Percentiles rank a stretch among this genome's conserved stretches.
phyloP scores from a whole-genome alignment of 139 green algal genomes.

The Closterium sp. region DNA sequence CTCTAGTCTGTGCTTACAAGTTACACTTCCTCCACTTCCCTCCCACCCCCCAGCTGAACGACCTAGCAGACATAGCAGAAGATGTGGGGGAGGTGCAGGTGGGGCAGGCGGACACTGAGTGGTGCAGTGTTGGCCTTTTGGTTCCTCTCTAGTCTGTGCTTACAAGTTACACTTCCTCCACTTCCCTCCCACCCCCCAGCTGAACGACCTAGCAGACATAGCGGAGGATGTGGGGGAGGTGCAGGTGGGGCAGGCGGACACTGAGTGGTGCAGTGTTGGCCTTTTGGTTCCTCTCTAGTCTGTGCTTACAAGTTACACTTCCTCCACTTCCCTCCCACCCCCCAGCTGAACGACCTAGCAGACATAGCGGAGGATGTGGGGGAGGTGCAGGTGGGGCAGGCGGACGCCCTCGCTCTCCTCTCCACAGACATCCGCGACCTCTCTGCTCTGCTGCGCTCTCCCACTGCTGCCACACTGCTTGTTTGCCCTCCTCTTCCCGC shows the following conservation, averaged over 20 bases:
- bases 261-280: background rate
- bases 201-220: constrained; percentile 36
- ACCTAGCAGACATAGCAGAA: constrained; percentile 28
- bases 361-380: constrained; percentile 20
- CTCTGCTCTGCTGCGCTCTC: too few relatives aligned
- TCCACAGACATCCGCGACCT: too few relatives aligned
- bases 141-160: too few relatives aligned
- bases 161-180: too few relatives aligned
- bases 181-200: constrained; percentile 1
- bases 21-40: too few relatives aligned
- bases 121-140: too few relatives aligned
- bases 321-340: too few relatives aligned
- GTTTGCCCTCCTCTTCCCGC: too few relatives aligned
- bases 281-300: background rate
- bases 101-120: background rate
- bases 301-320: too few relatives aligned
- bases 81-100: background rate
- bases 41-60: constrained; percentile 20
- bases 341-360: constrained; percentile 32
- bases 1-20: too few relatives aligned
- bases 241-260: background rate
- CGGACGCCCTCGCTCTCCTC: background rate
- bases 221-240: constrained; percentile 16
- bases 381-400: background rate
- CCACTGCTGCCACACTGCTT: too few relatives aligned